Evolutionary conservation across 176 grass and related monocot species (phyloP).

Genomic region (Alloteropsis semialata): DNA sequence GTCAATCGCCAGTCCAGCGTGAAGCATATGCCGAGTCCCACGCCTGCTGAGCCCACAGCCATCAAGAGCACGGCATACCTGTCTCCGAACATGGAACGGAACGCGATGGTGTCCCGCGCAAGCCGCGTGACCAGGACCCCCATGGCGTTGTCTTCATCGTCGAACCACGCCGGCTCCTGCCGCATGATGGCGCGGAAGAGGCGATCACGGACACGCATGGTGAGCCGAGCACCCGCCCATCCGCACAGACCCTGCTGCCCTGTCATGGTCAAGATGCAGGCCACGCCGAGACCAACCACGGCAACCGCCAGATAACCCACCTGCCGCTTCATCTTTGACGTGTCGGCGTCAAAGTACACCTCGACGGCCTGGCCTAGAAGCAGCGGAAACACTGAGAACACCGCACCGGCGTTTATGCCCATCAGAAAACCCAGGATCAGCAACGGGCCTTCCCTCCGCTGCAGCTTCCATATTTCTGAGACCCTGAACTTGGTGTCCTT

Average conservation of each 20-base stretch:
- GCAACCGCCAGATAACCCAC: conserved; percentile 37
- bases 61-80: conserved; percentile 60
- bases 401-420: conserved; percentile 50
- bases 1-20: conserved; percentile 54
- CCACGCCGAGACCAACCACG: conserved; percentile 52
- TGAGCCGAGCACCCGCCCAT: conserved; percentile 52
- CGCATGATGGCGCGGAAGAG: conserved; percentile 56
- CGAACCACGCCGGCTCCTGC: conserved; percentile 66
- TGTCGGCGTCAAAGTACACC: conserved; percentile 44
- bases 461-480: conserved; percentile 46
- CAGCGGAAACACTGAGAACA: conserved; percentile 64
- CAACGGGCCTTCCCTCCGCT: conserved; percentile 41
- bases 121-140: conserved; percentile 50
- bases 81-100: conserved; percentile 63
- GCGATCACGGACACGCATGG: conserved; percentile 36
- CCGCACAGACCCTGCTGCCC: conserved; percentile 64
- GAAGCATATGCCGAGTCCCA: conserved; percentile 54
- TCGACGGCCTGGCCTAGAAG: conserved; percentile 57
- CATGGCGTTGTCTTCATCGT: conserved; percentile 51
- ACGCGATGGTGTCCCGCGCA: conserved; percentile 40
- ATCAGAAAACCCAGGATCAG: conserved; percentile 50
- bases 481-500: background rate
- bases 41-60: conserved; percentile 52
- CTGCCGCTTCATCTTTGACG: conserved; percentile 52
- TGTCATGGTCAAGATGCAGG: conserved; percentile 57